Evolutionary conservation across 257 asterid genomes (phyloP).

Genomic region (Verbascum thapsus): DNA sequence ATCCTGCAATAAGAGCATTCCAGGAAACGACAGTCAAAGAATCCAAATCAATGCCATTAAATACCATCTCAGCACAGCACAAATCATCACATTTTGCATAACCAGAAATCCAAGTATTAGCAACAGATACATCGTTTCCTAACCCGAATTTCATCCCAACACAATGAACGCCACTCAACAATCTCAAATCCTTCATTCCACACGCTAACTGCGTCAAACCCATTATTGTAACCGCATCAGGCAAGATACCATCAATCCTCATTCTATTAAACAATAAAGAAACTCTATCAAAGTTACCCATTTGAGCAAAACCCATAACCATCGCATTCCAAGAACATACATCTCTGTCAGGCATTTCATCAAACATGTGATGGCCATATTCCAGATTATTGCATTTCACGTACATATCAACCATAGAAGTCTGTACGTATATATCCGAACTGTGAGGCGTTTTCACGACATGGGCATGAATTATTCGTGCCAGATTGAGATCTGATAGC

Average conservation of each 20-base stretch:
- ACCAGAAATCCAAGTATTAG: conserved; percentile 56
- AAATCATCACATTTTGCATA: conserved; percentile 48
- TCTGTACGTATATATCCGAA: conserved; percentile 53
- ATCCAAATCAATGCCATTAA: conserved; percentile 34
- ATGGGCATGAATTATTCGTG: conserved; percentile 49
- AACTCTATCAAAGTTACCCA: conserved; percentile 42
- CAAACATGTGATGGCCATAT: conserved; percentile 57
- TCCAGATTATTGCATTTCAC: conserved; percentile 50
- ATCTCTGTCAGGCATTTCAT: conserved; percentile 63
- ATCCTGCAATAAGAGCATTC: conserved; percentile 71
- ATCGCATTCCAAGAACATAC: conserved; percentile 70
- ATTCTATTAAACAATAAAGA: conserved; percentile 40
- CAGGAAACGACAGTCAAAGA: conserved; percentile 58
- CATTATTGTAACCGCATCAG: conserved; percentile 45
- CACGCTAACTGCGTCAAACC: conserved; percentile 57
- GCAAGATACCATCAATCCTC: conserved; percentile 40
- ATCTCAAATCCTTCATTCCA: conserved; percentile 34
- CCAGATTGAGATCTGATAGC: conserved; percentile 39
- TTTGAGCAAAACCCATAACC: conserved; percentile 46
- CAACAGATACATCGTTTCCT: conserved; percentile 44
- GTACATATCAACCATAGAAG: conserved; percentile 62
- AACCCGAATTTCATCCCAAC: conserved; percentile 53
- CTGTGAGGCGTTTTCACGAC: conserved; percentile 41
- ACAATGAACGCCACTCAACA: conserved; percentile 51
- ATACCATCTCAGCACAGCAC: conserved; percentile 45